A percentile compares a stretch with the other conserved stretches of the same genome.
Conservation (phyloP, 768 basidiomycete genomes). For the Xerocomellus chrysenteron region DNA sequence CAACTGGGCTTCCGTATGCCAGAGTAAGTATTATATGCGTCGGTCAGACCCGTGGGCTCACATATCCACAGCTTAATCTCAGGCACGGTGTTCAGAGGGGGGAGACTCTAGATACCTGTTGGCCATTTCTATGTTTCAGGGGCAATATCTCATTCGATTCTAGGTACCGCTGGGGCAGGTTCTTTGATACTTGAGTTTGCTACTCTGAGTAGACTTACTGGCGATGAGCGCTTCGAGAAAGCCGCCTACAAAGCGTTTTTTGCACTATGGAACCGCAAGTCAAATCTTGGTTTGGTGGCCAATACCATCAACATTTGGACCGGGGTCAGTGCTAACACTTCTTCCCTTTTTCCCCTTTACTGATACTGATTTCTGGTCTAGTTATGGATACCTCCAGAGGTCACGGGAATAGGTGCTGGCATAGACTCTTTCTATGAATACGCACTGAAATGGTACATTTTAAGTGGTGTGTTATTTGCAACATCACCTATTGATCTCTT, state of each 20-base stretch:
- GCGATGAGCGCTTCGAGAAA: slow-evolving; percentile 86
- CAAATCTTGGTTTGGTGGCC: slow-evolving; percentile 80
- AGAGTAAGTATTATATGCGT: slow-evolving; percentile 48
- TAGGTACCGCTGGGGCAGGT: slow-evolving; percentile 90
- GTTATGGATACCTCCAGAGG: slow-evolving; percentile 76
- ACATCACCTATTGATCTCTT: background rate
- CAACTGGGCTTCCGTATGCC: slow-evolving; percentile 90
- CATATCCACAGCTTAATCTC: slow-evolving; percentile 65
- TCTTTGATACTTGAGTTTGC: slow-evolving; percentile 93
- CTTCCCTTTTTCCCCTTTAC: background rate
- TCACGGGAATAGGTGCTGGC: slow-evolving; percentile 87
- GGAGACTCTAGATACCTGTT: slow-evolving; percentile 85
- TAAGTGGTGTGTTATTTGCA: slow-evolving; percentile 56
- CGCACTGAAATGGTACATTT: slow-evolving; percentile 87
- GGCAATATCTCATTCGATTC: slow-evolving; percentile 6
- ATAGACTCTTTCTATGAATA: slow-evolving; percentile 97
- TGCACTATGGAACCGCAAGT: slow-evolving; percentile 89
- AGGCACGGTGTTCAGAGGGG: slow-evolving; percentile 72
- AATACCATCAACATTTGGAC: slow-evolving; percentile 85
- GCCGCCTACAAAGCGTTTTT: slow-evolving; percentile 90
- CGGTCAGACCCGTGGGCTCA: background rate
- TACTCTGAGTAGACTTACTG: slow-evolving; percentile 87
- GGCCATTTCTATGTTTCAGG: slow-evolving; percentile 29
- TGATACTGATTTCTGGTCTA: slow-evolving; percentile 11
- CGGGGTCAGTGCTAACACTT: slow-evolving; percentile 53